Evolutionary conservation across 23 red algal species (phyloP), one percentile per base, ranked within the genome.

Genomic region (Gracilaria gracilis): DNA sequence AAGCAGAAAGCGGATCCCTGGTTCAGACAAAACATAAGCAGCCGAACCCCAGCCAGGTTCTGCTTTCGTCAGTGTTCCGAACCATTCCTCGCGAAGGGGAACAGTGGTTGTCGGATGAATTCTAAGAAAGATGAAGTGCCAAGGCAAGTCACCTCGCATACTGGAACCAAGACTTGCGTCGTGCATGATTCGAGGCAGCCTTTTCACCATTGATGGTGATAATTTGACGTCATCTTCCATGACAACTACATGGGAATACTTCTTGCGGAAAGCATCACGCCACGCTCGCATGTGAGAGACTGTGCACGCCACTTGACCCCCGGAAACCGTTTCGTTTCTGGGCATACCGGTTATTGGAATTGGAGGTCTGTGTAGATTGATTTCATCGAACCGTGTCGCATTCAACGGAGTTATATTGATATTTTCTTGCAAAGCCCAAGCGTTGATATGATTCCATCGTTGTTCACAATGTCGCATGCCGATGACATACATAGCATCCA

Each of bases 191-290:
- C 31, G 9, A 47, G 85, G 58, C 9, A 95, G 38, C 25, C 69
- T 57, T 61, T 64, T 11, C 7, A 95, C 20, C 21, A 71, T 24
- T 61, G 44, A 57, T 31, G 49, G 9, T 37, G 62, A 76, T 57
- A 91, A 82, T 24, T 72, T 83, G 34, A 95, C 94, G 86, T 95
- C 94, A 84, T 95, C 94, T 82, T 95, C 94, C 9, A 95, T 42
- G 48, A 95, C 77, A 42, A 95, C 14, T 38, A 95, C 53, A 15
- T 62, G 37, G 61, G 85, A 79, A 70, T 75, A 78, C 14, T 91
- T 79, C 14, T 62, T 46, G 23, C 54, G 36, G 24, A 90, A 81
- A 23, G 89, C 89, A 51, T 88, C 62, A 23, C 89, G 75, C 94
- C 85, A 91, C 36, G 79, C 83, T 59, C 94, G 67, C 38, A 95